A percentile compares a stretch with the other conserved stretches of the same genome.
These are phyloP conservation scores for Aspergillus wentii DNA, from an alignment of 495 filamentous ascomycete species.

Conservation along the genomic window DNA sequence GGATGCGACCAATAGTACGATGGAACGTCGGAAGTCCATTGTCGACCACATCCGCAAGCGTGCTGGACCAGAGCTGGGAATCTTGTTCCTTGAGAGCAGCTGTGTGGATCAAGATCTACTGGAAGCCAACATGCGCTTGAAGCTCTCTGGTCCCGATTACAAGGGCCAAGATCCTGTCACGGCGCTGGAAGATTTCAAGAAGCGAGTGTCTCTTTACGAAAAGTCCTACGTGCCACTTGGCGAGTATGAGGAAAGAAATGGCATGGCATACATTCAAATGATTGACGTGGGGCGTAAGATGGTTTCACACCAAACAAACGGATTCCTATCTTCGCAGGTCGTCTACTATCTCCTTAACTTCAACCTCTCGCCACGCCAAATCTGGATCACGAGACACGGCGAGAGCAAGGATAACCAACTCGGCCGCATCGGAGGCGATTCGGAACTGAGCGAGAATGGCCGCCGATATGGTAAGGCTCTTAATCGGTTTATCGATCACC, in stretches of 20 bases:
- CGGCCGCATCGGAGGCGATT: constrained; percentile 82
- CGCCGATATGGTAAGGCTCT: constrained; percentile 66
- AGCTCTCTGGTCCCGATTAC: constrained; percentile 96
- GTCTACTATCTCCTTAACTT: constrained; percentile 94
- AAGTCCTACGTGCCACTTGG: constrained; percentile 89
- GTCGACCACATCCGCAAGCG: constrained; percentile 76
- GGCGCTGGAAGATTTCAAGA: constrained; percentile 86
- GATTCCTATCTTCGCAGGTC: constrained; percentile 85
- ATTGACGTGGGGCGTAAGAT: constrained; percentile 96
- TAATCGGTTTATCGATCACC: constrained; percentile 68
- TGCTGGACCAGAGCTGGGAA: constrained; percentile 80
- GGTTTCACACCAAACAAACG: constrained; percentile 80
- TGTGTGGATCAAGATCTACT: constrained; percentile 79
- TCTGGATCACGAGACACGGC: constrained; percentile 96
- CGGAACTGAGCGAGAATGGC: constrained; percentile 71
- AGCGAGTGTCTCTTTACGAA: constrained; percentile 88
- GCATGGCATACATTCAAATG: constrained; percentile 94
- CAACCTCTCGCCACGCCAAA: constrained; percentile 89
- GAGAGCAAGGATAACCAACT: constrained; percentile 75
- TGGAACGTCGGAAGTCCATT: constrained; percentile 74
- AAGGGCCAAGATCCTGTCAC: constrained; percentile 81
- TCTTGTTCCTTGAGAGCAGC: constrained; percentile 90
- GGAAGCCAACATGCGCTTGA: constrained; percentile 95
- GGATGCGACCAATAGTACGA: constrained; percentile 94
- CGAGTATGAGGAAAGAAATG: constrained; percentile 80